Evolutionary conservation across 768 basidiomycete species (phyloP), one percentile per base, ranked within the genome.

Genomic region (Dacryopinax primogenitus): DNA sequence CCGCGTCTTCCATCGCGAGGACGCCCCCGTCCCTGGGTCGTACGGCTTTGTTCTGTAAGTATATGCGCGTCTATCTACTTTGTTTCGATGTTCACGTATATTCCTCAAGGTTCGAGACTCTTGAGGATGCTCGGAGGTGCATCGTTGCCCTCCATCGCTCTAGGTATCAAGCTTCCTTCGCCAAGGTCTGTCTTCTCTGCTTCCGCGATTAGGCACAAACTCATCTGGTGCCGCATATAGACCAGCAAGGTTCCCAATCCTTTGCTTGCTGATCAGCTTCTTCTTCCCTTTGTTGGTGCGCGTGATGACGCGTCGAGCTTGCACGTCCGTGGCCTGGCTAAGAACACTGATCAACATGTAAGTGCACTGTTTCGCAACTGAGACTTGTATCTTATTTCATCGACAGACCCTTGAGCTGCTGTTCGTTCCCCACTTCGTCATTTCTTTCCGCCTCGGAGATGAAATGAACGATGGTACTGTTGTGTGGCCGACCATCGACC

Each of bases 141-240:
- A 90, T 92, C 63, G 77, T 83, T 15, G 77, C 83, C 0, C 77
- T 92, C 61, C 78, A 87, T 67, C 81, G 82, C 68, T 86, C 86
- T 68, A 79, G 87, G 45, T 88, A 91, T 72, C 90, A 92, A 71
- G 90, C 90, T 0, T 89, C 89, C 1, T 90, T 90, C 71, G 90
- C 90, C 64, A 91, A 92, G 82, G 90, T 86, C 65, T 3, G 73
- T 69, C 39, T 23, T 16, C n/a, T 23, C 58, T 61, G 67, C 26
- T 58, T 68, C 35, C 65, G 33, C 66, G 41, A n/a, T n/a, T n/a
- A n/a, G n/a, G 41, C 47, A 68, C 37, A 62, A 69, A 44, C 16
- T 62, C 13, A 30, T 66, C 63, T 33, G 21, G n/a, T 66, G 39
- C 62, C 35, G 36, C 15, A 26, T 62, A n/a, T n/a, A 30, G 13